phyloP scores from a whole-genome alignment of 352 stramenopile genomes.

The Elongisporangium prolatum region DNA sequence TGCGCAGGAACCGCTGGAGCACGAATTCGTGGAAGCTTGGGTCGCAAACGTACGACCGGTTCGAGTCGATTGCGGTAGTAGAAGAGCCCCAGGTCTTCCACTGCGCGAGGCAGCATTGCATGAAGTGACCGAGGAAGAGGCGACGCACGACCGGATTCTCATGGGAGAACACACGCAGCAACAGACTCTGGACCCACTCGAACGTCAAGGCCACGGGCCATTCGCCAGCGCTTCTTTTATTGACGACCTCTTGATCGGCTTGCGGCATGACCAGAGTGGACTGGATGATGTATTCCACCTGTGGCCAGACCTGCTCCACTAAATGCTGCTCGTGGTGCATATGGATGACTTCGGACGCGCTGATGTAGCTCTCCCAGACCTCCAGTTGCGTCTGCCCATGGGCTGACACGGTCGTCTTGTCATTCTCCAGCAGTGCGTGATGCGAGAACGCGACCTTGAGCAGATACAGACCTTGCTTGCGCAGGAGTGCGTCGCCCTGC shows the following conservation, averaged over 20 bases:
- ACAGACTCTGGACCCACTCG: slow-evolving; percentile 67
- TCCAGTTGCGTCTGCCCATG: slow-evolving; percentile 1
- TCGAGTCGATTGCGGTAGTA: slow-evolving; percentile 7
- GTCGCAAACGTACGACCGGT: slow-evolving; percentile 32
- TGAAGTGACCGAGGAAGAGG: slow-evolving; percentile 69
- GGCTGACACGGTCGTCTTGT: slow-evolving; percentile 1
- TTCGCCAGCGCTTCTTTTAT: neutral
- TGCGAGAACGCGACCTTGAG: slow-evolving; percentile 62
- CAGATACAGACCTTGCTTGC: slow-evolving; percentile 67
- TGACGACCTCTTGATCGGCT: neutral
- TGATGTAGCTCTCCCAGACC: slow-evolving; percentile 69
- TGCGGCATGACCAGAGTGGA: slow-evolving; percentile 23
- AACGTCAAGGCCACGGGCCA: slow-evolving; percentile 72
- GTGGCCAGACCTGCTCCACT: slow-evolving; percentile 80
- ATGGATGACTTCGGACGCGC: slow-evolving; percentile 75
- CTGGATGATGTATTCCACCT: slow-evolving; percentile 50
- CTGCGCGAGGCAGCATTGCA: slow-evolving; percentile 28
- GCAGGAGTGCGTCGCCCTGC: slow-evolving; percentile 44
- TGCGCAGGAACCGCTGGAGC: slow-evolving; percentile 38
- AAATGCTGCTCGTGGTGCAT: slow-evolving; percentile 82
- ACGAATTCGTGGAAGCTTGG: slow-evolving; percentile 52
- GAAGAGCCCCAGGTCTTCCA: slow-evolving; percentile 13
- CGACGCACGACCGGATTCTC: slow-evolving; percentile 75
- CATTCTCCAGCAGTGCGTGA: slow-evolving; percentile 18
- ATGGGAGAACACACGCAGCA: slow-evolving; percentile 68